phyloP scores from a whole-genome alignment of 371 early-diverging fungal genomes.

The Rhizomucor pusillus region DNA sequence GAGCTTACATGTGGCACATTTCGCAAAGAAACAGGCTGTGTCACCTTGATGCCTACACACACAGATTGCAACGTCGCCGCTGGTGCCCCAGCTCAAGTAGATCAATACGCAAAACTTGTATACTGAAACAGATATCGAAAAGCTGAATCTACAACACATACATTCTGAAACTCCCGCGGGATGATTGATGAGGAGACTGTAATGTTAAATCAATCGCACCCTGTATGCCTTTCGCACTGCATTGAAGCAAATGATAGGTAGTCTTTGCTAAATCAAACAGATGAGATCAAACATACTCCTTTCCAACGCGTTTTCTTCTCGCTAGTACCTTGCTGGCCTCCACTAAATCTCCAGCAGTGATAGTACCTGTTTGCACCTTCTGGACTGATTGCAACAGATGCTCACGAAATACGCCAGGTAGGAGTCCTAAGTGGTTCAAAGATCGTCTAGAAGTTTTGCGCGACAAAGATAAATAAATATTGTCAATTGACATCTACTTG shows the following conservation, averaged over 20 bases:
- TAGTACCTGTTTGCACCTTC: constrained; percentile 30
- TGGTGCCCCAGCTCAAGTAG: too few relatives aligned
- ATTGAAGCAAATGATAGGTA: constrained; percentile 52
- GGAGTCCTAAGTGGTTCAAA: constrained; percentile 25
- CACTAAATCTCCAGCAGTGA: constrained; percentile 44
- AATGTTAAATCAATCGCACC: constrained; percentile 12
- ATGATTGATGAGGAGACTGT: too few relatives aligned
- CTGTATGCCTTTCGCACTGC: constrained; percentile 49
- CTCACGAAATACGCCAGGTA: constrained; percentile 53
- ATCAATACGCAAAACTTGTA: too few relatives aligned
- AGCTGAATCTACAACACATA: too few relatives aligned
- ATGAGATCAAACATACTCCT: neutral
- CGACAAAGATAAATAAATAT: neutral
- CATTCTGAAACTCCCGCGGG: neutral
- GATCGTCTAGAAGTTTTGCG: neutral
- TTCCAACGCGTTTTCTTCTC: constrained; percentile 1
- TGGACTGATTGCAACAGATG: constrained; percentile 26
- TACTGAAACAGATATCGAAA: too few relatives aligned
- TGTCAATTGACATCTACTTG: constrained; percentile 7
- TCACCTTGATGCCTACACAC: too few relatives aligned
- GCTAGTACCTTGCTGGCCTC: constrained; percentile 37
- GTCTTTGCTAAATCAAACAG: constrained; percentile 14
- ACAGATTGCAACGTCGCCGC: too few relatives aligned
- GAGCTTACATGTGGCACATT: too few relatives aligned
- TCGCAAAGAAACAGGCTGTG: too few relatives aligned